phyloP scores from a whole-genome alignment of 179 eudicot species.

The Corrigiola litoralis region DNA sequence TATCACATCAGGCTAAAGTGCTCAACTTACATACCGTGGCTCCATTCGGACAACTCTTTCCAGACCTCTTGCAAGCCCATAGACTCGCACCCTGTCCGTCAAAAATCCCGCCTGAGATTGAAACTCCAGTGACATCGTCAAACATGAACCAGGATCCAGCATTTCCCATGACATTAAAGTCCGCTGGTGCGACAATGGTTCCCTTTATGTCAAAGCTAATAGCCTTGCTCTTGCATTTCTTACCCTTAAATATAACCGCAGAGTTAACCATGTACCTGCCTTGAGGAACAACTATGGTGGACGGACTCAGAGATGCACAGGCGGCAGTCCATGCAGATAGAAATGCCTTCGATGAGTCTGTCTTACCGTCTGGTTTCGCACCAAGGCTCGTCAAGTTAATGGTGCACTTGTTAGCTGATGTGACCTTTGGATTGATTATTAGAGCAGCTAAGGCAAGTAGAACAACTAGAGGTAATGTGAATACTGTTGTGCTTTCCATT shows the following conservation, averaged over 20 bases:
- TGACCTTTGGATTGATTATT: too few relatives aligned
- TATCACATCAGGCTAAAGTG: too few relatives aligned
- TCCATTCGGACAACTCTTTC: conserved; percentile 43
- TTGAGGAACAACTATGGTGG: conserved; percentile 30
- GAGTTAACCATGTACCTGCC: conserved; percentile 28
- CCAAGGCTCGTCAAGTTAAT: too few relatives aligned
- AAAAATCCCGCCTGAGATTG: conserved; percentile 49
- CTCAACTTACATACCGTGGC: conserved; percentile 20
- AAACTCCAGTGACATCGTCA: conserved; percentile 36
- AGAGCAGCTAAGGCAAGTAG: too few relatives aligned
- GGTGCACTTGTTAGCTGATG: too few relatives aligned
- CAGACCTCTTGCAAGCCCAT: conserved; percentile 53
- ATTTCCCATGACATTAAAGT: conserved; percentile 33
- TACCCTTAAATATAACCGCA: conserved; percentile 19
- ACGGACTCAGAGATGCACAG: conserved; percentile 24
- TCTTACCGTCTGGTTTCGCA: conserved; percentile 23
- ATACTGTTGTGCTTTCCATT: too few relatives aligned
- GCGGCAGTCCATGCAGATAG: conserved; percentile 36
- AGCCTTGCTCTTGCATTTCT: conserved; percentile 21
- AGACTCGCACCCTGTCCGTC: conserved; percentile 46
- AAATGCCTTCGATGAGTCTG: conserved; percentile 32
- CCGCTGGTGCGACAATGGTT: conserved; percentile 34
- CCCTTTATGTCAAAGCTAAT: conserved; percentile 24
- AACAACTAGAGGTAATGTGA: too few relatives aligned
- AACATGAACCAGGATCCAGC: conserved; percentile 44